Evolutionary conservation across 192 early-diverging fungal genomes (phyloP), one percentile per base, ranked within the genome.

Genomic region (Backusella mclennaniae): DNA sequence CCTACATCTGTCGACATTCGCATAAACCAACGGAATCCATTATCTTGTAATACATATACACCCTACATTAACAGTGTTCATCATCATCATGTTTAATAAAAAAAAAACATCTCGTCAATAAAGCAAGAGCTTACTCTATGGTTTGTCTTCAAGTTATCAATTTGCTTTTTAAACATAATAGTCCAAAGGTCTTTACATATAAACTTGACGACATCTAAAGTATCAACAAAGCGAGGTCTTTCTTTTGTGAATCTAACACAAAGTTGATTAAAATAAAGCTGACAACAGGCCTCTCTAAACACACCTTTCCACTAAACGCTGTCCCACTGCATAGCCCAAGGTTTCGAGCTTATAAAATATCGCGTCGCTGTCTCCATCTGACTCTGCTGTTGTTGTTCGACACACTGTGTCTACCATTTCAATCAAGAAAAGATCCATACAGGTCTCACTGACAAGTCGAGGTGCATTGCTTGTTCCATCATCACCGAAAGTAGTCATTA

Each of bases 61-160:
- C 98, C 98, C 93, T 96, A 80, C 21, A 63, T 9, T 23, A 63
- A 29, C 26, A 63, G n/a, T 23, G n/a, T 63, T 63, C n/a, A 29
- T 63, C 21, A 29, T 63, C 56, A 14, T 63, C 56, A 63, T 3
- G 56, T 26, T 63, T 11, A 39, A 63, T 14, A 7, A 63, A 4
- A 12, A 5, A 63, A n/a, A 39, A n/a, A 17, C 12, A 36, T 69
- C 21, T 0, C 19, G 33, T 4, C 26, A 73, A 35, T 41, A 70
- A 29, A 52, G 15, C 35, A 49, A 8, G 17, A 12, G 69, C 85
- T 70, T 77, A 96, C 94, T 41, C 96, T 84, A 76, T 99, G 98
- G 84, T 99, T 99, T 11, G 98, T 99, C 82, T 99, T 99, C 12
- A 99, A 86, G 76, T 99, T 98, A 78, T 99, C 98, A 42, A 99